A percentile compares a stretch with the other conserved stretches of the same genome.
These are phyloP conservation scores for Cyclotella baltica DNA, from an alignment of 108 stramenopile genomes.

Conservation along the genomic window DNA sequence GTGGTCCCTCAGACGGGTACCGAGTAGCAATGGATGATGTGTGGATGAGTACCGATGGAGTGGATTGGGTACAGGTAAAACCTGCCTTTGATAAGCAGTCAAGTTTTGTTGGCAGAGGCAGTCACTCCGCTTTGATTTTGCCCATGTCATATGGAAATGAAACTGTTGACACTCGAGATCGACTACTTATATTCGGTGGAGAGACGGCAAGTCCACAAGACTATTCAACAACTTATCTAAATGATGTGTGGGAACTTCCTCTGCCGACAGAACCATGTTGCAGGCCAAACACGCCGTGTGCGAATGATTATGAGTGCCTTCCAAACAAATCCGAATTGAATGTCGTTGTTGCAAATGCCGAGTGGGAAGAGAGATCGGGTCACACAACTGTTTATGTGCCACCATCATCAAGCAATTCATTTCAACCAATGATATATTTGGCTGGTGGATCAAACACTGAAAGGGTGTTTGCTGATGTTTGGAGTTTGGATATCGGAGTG, in stretches of 20 bases:
- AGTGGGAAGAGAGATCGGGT: conserved; percentile 52
- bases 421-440: conserved; percentile 51
- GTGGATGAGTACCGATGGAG: conserved; percentile 71
- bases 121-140: conserved; percentile 47
- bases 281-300: conserved; percentile 11
- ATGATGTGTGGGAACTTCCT: conserved; percentile 76
- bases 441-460: conserved; percentile 54
- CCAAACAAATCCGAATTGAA: conserved; percentile 51
- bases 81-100: conserved; percentile 40
- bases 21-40: conserved; percentile 73
- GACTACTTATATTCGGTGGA: conserved; percentile 59
- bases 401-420: conserved; percentile 54
- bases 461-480: conserved; percentile 49
- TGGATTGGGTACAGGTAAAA: conserved; percentile 63
- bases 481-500: conserved; percentile 48
- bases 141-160: conserved; percentile 10
- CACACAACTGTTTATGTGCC: conserved; percentile 60
- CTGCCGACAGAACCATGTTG: conserved; percentile 59
- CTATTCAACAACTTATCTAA: conserved; percentile 48
- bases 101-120: conserved; percentile 51
- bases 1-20: conserved; percentile 72
- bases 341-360: conserved; percentile 24
- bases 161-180: conserved; percentile 22
- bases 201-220: conserved; percentile 44
- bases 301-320: conserved; percentile 23